Conservation (phyloP, 371 early-diverging fungal genomes). For the Mortierella sp. region DNA sequence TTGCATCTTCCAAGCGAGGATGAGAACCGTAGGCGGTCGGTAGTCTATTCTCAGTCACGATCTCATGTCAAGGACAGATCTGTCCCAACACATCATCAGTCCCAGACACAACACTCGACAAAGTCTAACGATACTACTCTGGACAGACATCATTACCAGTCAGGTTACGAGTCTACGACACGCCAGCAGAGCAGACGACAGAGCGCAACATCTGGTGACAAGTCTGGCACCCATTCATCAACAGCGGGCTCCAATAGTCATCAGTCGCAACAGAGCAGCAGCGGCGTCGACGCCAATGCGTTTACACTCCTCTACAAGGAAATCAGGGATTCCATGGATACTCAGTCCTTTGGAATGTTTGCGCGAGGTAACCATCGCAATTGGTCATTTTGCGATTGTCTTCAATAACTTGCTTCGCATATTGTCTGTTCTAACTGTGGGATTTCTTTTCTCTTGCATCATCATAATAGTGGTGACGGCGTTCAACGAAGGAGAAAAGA, state of each 20-base stretch:
- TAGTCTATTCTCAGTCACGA: slow-evolving; percentile 8
- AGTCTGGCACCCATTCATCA: neutral
- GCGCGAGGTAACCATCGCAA: slow-evolving; percentile 28
- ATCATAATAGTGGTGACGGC: slow-evolving; percentile 39
- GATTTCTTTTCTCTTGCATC: neutral
- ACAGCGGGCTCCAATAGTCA: neutral
- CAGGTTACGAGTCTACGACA: slow-evolving; percentile 27
- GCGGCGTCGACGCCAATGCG: slow-evolving; percentile 48
- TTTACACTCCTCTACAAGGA: slow-evolving; percentile 56
- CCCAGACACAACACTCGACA: neutral
- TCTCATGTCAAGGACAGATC: slow-evolving; percentile 10
- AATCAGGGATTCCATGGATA: slow-evolving; percentile 57
- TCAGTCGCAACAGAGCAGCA: slow-evolving; percentile 15
- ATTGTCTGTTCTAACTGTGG: neutral
- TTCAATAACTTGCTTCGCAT: neutral
- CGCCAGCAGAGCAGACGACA: slow-evolving; percentile 12
- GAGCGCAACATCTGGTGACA: slow-evolving; percentile 11
- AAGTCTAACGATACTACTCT: slow-evolving; percentile 3
- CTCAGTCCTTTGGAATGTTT: slow-evolving; percentile 46
- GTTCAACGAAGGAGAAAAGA: slow-evolving; percentile 57
- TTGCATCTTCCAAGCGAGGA: slow-evolving; percentile 21
- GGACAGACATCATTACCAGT: neutral
- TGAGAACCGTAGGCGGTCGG: slow-evolving; percentile 14
- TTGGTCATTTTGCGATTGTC: neutral
- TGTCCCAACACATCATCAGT: neutral